Percentiles rank a stretch among this genome's conserved stretches.
Conservation (phyloP, 148 eudicot species). For the Chenopodium suecicum region DNA sequence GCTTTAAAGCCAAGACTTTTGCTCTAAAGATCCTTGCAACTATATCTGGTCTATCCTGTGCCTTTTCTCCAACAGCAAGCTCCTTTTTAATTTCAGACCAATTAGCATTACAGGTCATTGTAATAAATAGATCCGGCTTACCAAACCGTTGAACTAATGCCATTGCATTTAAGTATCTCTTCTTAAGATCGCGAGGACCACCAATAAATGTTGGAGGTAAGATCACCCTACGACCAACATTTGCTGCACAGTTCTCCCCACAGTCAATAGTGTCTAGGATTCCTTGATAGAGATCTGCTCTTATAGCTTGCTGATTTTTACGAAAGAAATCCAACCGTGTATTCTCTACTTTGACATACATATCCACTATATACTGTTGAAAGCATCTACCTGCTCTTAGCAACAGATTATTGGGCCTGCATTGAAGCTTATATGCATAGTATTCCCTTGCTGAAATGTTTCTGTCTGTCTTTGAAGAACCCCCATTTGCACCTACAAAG, state of each 20-base stretch:
- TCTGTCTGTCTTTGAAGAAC: no score
- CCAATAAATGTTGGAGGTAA: neutral
- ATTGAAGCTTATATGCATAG: no score
- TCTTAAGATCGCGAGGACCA: neutral
- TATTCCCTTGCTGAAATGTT: no score
- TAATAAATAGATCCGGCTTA: neutral
- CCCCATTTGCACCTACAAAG: no score
- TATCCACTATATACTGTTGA: no score
- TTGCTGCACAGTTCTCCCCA: neutral
- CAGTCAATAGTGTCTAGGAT: neutral
- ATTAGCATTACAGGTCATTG: conserved; percentile 4
- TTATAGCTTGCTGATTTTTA: neutral
- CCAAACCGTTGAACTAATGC: neutral
- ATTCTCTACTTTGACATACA: no score
- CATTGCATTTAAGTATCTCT: conserved; percentile 6
- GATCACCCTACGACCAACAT: neutral
- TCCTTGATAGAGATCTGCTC: conserved; percentile 9
- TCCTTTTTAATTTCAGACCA: conserved; percentile 6
- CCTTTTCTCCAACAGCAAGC: neutral
- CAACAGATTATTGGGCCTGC: no score
- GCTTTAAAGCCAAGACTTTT: neutral
- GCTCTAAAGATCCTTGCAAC: conserved; percentile 4
- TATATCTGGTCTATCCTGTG: neutral
- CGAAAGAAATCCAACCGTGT: no score
- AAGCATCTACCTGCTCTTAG: no score